Evolutionary conservation across 257 asterid genomes (phyloP).

Genomic region (Solanum rostratum): DNA sequence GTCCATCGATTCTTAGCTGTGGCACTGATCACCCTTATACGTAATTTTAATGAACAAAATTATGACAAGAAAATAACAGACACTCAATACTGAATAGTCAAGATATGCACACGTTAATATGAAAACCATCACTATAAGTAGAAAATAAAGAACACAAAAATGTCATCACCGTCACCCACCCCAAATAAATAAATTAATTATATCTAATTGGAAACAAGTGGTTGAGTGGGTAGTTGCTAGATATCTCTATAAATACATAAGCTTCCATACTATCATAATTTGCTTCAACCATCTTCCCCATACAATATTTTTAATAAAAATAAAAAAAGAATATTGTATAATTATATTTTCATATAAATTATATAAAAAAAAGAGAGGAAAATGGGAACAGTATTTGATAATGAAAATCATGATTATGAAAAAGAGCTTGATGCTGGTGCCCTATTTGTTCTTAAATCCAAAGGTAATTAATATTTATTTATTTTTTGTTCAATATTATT

Average conservation of each 20-base stretch:
- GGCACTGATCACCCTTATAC: too few species aligned
- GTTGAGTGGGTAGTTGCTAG: neutral
- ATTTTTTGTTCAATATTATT: neutral
- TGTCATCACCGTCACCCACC: neutral
- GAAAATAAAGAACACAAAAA: neutral
- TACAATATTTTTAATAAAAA: neutral
- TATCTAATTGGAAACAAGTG: neutral
- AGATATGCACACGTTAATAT: neutral
- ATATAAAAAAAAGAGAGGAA: neutral
- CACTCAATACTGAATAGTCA: neutral
- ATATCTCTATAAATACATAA: neutral
- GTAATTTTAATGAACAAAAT: neutral
- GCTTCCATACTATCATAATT: neutral
- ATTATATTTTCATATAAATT: neutral
- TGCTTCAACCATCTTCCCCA: neutral
- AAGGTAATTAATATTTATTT: conserved; percentile 24
- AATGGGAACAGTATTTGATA: neutral
- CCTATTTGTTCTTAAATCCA: conserved; percentile 79
- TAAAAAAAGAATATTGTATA: neutral
- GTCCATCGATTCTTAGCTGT: too few species aligned
- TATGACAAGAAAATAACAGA: neutral
- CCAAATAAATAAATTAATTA: neutral
- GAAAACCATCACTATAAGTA: neutral
- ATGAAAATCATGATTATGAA: neutral
- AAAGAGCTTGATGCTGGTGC: conserved; percentile 75